phyloP scores from a whole-genome alignment of 2,329 filamentous ascomycete species.

The Rhynchosporium graminicola region DNA sequence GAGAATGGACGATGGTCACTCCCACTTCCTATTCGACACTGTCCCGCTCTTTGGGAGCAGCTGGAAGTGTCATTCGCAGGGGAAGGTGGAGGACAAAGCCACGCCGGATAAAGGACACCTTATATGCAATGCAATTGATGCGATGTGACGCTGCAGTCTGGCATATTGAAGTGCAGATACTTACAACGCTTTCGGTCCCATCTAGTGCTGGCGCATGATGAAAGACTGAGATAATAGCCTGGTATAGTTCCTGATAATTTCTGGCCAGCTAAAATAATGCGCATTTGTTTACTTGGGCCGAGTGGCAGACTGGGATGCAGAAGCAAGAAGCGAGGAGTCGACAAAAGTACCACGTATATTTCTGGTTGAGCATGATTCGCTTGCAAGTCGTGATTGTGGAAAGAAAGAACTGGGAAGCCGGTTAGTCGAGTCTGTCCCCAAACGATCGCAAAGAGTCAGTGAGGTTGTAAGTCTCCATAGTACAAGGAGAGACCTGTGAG shows the following conservation, averaged over 20 bases:
- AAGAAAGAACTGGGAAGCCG: too few relatives aligned
- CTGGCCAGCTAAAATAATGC: background rate
- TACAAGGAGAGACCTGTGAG: too few relatives aligned
- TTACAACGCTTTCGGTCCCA: background rate
- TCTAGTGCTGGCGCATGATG: background rate
- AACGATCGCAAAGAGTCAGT: too few relatives aligned
- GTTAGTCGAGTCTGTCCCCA: too few relatives aligned
- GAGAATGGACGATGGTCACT: background rate
- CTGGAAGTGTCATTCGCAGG: background rate
- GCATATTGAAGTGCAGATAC: too few relatives aligned
- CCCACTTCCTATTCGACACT: background rate
- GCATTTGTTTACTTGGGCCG: background rate
- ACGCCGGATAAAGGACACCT: slow-evolving; percentile 6
- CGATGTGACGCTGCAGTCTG: background rate
- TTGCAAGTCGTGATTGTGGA: too few relatives aligned
- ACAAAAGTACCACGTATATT: background rate
- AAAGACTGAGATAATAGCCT: background rate
- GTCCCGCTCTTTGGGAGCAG: background rate
- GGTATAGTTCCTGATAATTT: background rate
- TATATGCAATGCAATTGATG: background rate
- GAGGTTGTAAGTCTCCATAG: too few relatives aligned
- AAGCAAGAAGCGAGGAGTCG: background rate
- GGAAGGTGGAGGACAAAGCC: slow-evolving; percentile 6
- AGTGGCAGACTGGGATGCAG: background rate
- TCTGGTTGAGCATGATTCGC: too few relatives aligned